Base-by-base conservation (phyloP, 306 rosid genomes). In the Vachellia pachyceras region DNA sequence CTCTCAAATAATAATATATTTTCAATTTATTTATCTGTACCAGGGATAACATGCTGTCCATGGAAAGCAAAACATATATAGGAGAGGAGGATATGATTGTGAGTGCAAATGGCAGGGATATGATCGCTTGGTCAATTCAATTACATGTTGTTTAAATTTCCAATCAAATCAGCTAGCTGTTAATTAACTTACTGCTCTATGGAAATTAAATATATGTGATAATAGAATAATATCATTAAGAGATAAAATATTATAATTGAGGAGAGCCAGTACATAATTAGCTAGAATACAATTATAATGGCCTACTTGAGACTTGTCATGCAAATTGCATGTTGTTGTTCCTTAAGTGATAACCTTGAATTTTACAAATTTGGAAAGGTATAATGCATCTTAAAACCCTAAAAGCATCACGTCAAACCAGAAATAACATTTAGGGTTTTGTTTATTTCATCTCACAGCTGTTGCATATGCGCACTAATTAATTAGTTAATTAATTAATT, bases 321-420 rank as follows among this genome's bases (percentile, higher is more conserved):
- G 74, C 73, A 10, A n/a, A 1, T 41, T 61, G 70, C 67, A 66
- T 58, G 65, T 58, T 65, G n/a, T n/a, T n/a, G 46, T 54, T 68
- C 5, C 64, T 46, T 15, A 76, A 76, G 73, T 47, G 61, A 82
- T 71, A 82, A 63, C 61, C 85, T 63, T 77, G 78, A 82, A 61
- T 40, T 71, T 65, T 64, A 50, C 82, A 82, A 49, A 39, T 77
- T 77, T 77, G 69, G 82, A 52, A 77, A 40, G 85, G 64, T 77
- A 40, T 72, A 41, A 50, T 14, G 79, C 66, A 63, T 72, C 37
- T 72, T 22, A n/a, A 18, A 41, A 61, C 64, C 6, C 49, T 61
- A 6, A 77, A 2, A 18, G 73, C 74, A 77, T 82, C 64, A 77
- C 75, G 78, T 77, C 40, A 77, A 70, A 40, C 85, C 15, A 25